Base-by-base conservation (phyloP, 140 eudicot genomes). In the Ambrosia hybrid region DNA sequence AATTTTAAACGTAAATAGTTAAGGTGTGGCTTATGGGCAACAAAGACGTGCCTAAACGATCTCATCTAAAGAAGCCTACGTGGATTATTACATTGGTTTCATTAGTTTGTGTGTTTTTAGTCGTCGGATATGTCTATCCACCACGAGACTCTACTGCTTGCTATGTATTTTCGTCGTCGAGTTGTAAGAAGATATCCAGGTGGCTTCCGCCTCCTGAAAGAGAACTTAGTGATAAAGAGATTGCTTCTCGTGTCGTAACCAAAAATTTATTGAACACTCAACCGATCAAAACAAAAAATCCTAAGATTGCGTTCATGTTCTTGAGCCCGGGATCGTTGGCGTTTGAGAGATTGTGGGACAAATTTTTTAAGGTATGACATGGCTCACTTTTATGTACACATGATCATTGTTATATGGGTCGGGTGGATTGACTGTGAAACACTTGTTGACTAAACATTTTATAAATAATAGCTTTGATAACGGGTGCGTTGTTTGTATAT, bases 281-380 rank as follows among this genome's bases (percentile, higher is more conserved):
- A 10, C 81, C 81, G 58, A 57, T 53, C 46, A 60, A 76, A 64
- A 26, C 87, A n/a, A 58, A 66, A 72, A 79, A 13, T 46, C 92
- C 97, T 16, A 94, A 94, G 76, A 88, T 94, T 81, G 99, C 99
- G 38, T 94, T 94, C 83, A 81, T 94, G 89, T 94, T 94, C 87
- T 77, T 94, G 78, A 94, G 87, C 48, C 95, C 96, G 13, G 99
- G 92, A 70, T 70, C 95, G 7, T 80, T 94, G 77, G 97, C 97
- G 9, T 85, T 94, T 51, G 97, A 94, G 82, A 88, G 71, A 89
- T 83, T 94, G 71, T 94, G 99, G 99, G 97, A 94, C 78, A 77
- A 58, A 69, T 94, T 94, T 71, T 94, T 94, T 77, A 88, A 84
- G 92, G 99, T 94, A 84, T 34, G 26, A 53, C 1, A 63, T 17